Evolutionary conservation across 2,329 filamentous ascomycete species (phyloP).

Genomic region (Epichloe typhina): DNA sequence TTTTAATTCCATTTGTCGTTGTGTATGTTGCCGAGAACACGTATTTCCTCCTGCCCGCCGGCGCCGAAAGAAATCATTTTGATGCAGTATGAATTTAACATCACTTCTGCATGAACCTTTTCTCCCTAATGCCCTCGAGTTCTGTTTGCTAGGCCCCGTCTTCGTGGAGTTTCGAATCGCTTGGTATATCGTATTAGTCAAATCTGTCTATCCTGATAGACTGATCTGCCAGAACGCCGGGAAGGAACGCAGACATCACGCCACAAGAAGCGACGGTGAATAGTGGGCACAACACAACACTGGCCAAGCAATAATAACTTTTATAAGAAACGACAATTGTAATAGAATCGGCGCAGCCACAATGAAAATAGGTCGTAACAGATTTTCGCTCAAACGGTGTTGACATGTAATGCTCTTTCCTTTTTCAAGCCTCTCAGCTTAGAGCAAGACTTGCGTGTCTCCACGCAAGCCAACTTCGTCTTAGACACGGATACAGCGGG

Average conservation of each 20-base stretch:
- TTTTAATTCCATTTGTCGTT: background rate
- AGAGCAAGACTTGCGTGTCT: slow-evolving; percentile 2
- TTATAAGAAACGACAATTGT: slow-evolving; percentile 4
- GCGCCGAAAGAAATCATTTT: background rate
- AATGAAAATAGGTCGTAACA: slow-evolving; percentile 1
- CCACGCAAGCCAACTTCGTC: background rate
- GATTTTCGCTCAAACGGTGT: slow-evolving; percentile 1
- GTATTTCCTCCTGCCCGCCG: background rate
- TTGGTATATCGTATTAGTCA: background rate
- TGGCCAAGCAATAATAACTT: slow-evolving; percentile 6
- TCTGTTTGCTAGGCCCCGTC: background rate
- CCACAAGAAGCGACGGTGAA: background rate
- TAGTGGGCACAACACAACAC: slow-evolving; percentile 1
- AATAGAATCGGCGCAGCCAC: slow-evolving; percentile 3
- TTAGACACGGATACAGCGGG: background rate
- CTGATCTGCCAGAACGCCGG: background rate
- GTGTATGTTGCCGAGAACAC: background rate
- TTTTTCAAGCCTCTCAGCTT: slow-evolving; percentile 1
- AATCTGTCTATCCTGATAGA: background rate
- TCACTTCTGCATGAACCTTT: background rate
- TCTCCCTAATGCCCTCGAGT: background rate
- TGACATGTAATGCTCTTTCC: background rate
- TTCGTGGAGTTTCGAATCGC: background rate
- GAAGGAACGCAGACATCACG: slow-evolving; percentile 2
- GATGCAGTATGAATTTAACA: background rate